phyloP scores from a whole-genome alignment of 106 monocot genomes.

The Platanthera zijinensis region DNA sequence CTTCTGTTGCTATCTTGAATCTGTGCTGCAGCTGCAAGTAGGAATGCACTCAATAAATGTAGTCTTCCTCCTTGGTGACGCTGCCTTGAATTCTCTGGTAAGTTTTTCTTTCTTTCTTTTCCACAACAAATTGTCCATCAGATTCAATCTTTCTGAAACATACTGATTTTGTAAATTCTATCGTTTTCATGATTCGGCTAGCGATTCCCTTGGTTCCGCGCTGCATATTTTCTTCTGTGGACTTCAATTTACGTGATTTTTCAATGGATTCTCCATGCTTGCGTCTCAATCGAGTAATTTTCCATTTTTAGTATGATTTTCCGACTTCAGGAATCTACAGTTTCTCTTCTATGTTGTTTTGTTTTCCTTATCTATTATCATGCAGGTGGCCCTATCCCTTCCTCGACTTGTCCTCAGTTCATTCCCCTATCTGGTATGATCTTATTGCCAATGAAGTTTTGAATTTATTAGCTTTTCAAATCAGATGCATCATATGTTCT shows the following conservation, averaged over 20 bases:
- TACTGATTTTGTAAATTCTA: neutral
- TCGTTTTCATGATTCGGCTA: slow-evolving; percentile 9
- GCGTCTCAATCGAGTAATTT: slow-evolving; percentile 42
- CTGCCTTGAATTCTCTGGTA: slow-evolving; percentile 58
- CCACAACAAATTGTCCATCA: neutral
- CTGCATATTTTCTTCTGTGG: slow-evolving; percentile 72
- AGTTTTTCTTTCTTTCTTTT: neutral
- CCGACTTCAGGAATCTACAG: neutral
- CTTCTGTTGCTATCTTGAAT: neutral
- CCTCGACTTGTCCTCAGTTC: slow-evolving; percentile 52
- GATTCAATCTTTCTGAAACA: neutral
- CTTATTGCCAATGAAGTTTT: neutral
- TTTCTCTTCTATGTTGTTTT: neutral
- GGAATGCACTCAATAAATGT: slow-evolving; percentile 73
- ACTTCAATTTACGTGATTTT: slow-evolving; percentile 63
- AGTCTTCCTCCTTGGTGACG: slow-evolving; percentile 54
- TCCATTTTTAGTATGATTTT: neutral
- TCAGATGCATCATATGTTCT: neutral
- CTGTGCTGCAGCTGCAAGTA: slow-evolving; percentile 35
- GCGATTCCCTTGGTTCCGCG: slow-evolving; percentile 80
- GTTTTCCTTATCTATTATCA: neutral
- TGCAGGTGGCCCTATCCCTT: slow-evolving; percentile 93
- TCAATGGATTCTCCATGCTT: slow-evolving; percentile 77
- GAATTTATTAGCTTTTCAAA: neutral
- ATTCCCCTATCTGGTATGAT: slow-evolving; percentile 65